Evolutionary conservation across 2,329 filamentous ascomycete genomes (phyloP).

Genomic region (Beauveria bassiana): DNA sequence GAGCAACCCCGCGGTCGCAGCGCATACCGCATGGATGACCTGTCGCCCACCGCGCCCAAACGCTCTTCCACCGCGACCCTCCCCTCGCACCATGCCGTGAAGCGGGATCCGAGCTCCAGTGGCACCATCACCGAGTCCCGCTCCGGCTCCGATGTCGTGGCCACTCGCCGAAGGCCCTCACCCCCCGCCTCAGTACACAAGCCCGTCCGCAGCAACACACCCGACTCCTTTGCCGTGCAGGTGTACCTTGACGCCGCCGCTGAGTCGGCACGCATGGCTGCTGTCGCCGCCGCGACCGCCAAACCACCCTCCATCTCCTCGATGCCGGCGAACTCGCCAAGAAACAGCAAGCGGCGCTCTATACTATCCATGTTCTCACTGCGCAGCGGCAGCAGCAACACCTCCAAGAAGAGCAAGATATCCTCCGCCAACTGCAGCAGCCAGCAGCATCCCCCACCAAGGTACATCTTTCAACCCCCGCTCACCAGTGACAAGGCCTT

Average conservation of each 20-base stretch:
- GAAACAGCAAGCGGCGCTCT: slow-evolving; percentile 9
- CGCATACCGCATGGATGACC: no score
- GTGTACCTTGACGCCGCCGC: slow-evolving; percentile 28
- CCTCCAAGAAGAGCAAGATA: no score
- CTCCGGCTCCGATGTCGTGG: slow-evolving; percentile 13
- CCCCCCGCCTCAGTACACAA: slow-evolving; percentile 9
- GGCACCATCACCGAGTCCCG: neutral
- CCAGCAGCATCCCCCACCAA: slow-evolving; percentile 21
- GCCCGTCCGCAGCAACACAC: slow-evolving; percentile 15
- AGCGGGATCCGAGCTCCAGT: neutral
- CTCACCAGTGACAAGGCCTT: slow-evolving; percentile 19
- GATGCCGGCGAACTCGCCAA: slow-evolving; percentile 16
- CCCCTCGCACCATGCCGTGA: neutral
- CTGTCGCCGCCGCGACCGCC: slow-evolving; percentile 11
- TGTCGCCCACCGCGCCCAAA: no score
- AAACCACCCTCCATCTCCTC: slow-evolving; percentile 18
- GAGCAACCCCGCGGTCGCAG: neutral
- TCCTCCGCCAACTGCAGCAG: slow-evolving; percentile 24
- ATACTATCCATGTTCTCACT: slow-evolving; percentile 10
- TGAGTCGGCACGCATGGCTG: slow-evolving; percentile 15
- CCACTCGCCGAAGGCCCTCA: slow-evolving; percentile 11
- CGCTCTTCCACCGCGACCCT: neutral
- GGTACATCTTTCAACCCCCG: slow-evolving; percentile 24
- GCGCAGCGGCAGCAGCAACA: slow-evolving; percentile 25
- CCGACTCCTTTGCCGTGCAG: slow-evolving; percentile 28